Base-by-base conservation (phyloP, 331 rosid genomes). In the Quercus phellos region DNA sequence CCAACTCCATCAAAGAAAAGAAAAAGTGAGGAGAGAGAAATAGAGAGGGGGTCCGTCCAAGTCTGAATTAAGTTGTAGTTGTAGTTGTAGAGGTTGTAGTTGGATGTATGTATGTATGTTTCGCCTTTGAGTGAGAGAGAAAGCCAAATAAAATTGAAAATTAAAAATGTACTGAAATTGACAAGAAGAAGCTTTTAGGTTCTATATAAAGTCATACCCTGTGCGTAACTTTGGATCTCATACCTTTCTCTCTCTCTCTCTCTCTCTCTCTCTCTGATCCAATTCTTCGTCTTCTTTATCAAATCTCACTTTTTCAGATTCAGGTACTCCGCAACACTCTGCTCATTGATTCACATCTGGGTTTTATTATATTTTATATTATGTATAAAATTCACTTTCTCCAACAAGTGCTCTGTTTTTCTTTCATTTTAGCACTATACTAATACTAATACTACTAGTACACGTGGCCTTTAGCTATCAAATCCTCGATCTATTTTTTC, bases 311-410 rank as follows among this genome's bases (percentile, higher is more conserved):
- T 42, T 4, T 73, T 66, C 82, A 32, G 77, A 29, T 83, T 77
- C 83, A 80, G 95, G 95, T 90, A 88, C 85, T 43, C 55, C 42
- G 78, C 30, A 81, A 21, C 12, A 30, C 27, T 76, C 14, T 30
- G 17, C 66, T 71, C 30, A 13, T 51, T 66, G 21, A 72, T n/a
- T 77, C 38, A 29, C 64, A 66, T 72, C 56, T 77, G 80, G 72
- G 72, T 77, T 80, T 13, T 22, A 18, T 59, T 38, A 38, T 38
- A 38, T 8, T 81, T 4, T 34, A 14, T 58, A 1, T 26, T 34
- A 14, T 22, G 14, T 51, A 82, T 26, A 79, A 55, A 60, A 60
- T 5, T 16, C 14, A 43, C 17, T 68, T 54, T 74, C 70, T 26
- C 22, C n/a, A 4, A 19, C 46, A 68, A 19, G 27, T 75, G 68